These are phyloP conservation scores for Nemania abortiva DNA, from an alignment of 2,329 filamentous ascomycete species.

Conservation along the genomic window DNA sequence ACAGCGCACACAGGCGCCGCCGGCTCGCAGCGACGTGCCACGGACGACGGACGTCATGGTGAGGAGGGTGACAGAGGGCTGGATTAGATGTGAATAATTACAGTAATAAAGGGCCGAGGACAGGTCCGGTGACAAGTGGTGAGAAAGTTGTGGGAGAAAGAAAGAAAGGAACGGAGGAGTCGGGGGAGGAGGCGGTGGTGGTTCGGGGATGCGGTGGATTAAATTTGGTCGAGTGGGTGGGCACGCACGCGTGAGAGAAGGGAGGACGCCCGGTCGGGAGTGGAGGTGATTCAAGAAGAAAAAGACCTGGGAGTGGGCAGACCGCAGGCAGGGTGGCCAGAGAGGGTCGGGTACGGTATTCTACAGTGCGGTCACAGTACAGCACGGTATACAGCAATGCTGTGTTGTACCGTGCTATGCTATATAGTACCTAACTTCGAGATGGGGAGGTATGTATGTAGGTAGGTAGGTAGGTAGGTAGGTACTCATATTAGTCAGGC, in stretches of 20 bases:
- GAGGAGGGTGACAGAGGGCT: conserved; percentile 8
- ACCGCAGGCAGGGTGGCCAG: background rate
- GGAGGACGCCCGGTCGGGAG: conserved; percentile 49
- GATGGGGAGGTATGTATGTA: background rate
- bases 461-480: background rate
- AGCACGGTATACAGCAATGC: background rate
- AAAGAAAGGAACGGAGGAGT: conserved; percentile 48
- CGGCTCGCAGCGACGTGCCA: conserved; percentile 70
- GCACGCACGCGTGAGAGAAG: conserved; percentile 41
- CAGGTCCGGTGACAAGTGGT: conserved; percentile 45
- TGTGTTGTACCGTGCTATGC: conserved; percentile 2
- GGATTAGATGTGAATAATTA: conserved; percentile 20
- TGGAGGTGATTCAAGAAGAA: conserved; percentile 45
- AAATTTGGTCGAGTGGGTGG: conserved; percentile 47
- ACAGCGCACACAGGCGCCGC: conserved; percentile 72
- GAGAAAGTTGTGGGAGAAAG: conserved; percentile 43
- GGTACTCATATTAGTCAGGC: background rate
- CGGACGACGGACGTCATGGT: conserved; percentile 64
- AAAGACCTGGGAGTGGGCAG: conserved; percentile 2
- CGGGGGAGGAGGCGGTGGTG: conserved; percentile 49
- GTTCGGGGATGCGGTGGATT: conserved; percentile 51
- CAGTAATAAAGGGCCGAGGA: conserved; percentile 43
- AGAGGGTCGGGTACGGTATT: background rate
- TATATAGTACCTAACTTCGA: background rate
- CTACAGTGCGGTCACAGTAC: background rate